Percentiles rank a stretch among this genome's conserved stretches.
Evolutionary conservation across 208 protist genomes (phyloP).

Genomic region (Angomonas deanei): DNA sequence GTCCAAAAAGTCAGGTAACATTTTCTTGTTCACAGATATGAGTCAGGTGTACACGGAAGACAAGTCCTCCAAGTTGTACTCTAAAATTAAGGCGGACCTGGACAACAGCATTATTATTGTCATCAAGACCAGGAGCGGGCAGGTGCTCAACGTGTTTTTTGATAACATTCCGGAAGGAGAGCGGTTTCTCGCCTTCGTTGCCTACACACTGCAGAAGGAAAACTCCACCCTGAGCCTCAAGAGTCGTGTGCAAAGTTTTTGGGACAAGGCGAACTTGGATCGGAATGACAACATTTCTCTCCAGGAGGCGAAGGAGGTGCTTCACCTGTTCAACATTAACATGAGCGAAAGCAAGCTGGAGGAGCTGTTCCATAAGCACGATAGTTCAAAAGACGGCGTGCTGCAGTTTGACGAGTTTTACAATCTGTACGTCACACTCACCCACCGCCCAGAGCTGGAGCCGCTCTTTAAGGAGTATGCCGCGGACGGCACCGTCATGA

Average conservation of each 20-base stretch:
- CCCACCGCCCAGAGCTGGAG: slow-evolving; percentile 28
- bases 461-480: slow-evolving; percentile 26
- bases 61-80: slow-evolving; percentile 33
- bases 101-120: slow-evolving; percentile 37
- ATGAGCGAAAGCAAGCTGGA: slow-evolving; percentile 17
- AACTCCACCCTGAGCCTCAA: slow-evolving; percentile 18
- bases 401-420: slow-evolving; percentile 54
- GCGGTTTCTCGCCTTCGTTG: slow-evolving; percentile 37
- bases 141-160: slow-evolving; percentile 29
- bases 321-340: slow-evolving; percentile 42
- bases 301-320: slow-evolving; percentile 39
- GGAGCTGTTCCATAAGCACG: slow-evolving; percentile 26
- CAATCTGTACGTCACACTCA: slow-evolving; percentile 35
- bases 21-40: slow-evolving; percentile 44
- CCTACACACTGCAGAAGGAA: slow-evolving; percentile 12
- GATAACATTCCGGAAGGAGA: slow-evolving; percentile 16
- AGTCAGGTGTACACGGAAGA: slow-evolving; percentile 39
- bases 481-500: slow-evolving; percentile 17
- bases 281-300: slow-evolving; percentile 36
- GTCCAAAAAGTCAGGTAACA: slow-evolving; percentile 25
- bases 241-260: slow-evolving; percentile 30
- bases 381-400: slow-evolving; percentile 27
- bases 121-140: slow-evolving; percentile 24
- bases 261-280: slow-evolving; percentile 38
- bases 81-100: slow-evolving; percentile 22